phyloP scores from a whole-genome alignment of 768 basidiomycete species.

The Termitomyces eurrhizus region DNA sequence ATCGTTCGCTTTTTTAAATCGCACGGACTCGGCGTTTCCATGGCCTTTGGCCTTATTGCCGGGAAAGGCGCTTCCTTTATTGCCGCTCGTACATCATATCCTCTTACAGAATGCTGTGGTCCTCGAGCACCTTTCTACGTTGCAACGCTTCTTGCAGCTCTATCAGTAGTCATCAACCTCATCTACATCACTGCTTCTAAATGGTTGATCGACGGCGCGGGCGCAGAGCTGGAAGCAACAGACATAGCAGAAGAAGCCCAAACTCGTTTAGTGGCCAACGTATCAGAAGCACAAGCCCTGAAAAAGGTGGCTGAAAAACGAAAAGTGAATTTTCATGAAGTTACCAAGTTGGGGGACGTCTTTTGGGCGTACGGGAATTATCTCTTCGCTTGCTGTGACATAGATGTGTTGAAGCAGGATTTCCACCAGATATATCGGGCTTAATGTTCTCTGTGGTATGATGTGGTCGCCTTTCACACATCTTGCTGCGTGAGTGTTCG shows the following conservation, averaged over 20 bases:
- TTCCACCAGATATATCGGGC: slow-evolving; percentile 54
- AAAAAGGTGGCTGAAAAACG: slow-evolving; percentile 65
- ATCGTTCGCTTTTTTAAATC: slow-evolving; percentile 79
- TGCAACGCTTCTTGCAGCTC: slow-evolving; percentile 55
- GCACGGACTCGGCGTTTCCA: slow-evolving; percentile 69
- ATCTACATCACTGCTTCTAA: slow-evolving; percentile 60
- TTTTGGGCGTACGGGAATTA: slow-evolving; percentile 64
- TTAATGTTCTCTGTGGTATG: slow-evolving; percentile 74
- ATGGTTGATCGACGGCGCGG: slow-evolving; percentile 60
- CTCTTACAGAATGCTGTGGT: slow-evolving; percentile 65
- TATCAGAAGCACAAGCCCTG: slow-evolving; percentile 59
- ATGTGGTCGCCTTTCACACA: slow-evolving; percentile 80
- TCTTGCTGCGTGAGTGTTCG: slow-evolving; percentile 57
- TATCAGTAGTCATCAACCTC: slow-evolving; percentile 68
- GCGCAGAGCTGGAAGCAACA: slow-evolving; percentile 59
- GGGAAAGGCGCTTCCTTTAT: slow-evolving; percentile 79
- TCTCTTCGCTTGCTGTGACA: background rate
- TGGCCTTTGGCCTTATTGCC: slow-evolving; percentile 80
- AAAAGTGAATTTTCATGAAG: slow-evolving; percentile 54
- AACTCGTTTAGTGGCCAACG: slow-evolving; percentile 35
- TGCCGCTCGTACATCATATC: slow-evolving; percentile 71
- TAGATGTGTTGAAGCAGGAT: slow-evolving; percentile 4
- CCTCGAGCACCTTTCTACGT: slow-evolving; percentile 73
- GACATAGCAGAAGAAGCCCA: slow-evolving; percentile 57
- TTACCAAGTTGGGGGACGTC: slow-evolving; percentile 66